These are phyloP conservation scores for Ceratocystis colombiana DNA, from an alignment of 2,329 filamentous ascomycete genomes.

Conservation along the genomic window DNA sequence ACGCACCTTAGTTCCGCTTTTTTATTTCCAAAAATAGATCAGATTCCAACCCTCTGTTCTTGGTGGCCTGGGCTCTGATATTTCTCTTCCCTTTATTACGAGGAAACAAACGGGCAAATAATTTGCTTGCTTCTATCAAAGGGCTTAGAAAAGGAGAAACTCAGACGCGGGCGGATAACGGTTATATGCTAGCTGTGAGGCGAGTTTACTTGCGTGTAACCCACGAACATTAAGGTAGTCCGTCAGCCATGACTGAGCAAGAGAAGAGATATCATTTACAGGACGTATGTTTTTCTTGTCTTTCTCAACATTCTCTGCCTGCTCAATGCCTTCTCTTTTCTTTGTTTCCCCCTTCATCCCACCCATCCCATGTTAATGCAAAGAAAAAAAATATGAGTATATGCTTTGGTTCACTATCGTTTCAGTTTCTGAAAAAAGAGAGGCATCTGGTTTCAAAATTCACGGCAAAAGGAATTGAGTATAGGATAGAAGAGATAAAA, in stretches of 20 bases:
- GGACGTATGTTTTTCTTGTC: not conserved
- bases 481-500: not conserved
- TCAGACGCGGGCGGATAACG: too few species aligned
- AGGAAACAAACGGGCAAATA: too few species aligned
- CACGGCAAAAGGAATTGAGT: not conserved
- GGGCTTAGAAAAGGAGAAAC: too few species aligned
- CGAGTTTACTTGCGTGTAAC: too few species aligned
- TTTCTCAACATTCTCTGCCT: not conserved
- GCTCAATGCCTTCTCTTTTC: not conserved
- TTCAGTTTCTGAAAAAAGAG: not conserved
- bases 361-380: not conserved
- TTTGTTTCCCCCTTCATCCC: not conserved
- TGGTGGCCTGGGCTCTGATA: too few species aligned
- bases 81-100: too few species aligned
- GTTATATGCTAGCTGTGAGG: too few species aligned
- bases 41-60: not conserved
- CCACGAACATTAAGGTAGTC: too few species aligned
- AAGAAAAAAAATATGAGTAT: not conserved
- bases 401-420: not conserved
- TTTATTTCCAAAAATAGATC: conserved; percentile 6
- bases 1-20: not conserved
- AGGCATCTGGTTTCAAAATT: not conserved
- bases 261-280: too few species aligned
- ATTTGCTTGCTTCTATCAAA: too few species aligned
- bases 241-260: too few species aligned